These are phyloP conservation scores for Pigoraptor vietnamica DNA, from an alignment of 78 protist genomes.

Conservation along the genomic window DNA sequence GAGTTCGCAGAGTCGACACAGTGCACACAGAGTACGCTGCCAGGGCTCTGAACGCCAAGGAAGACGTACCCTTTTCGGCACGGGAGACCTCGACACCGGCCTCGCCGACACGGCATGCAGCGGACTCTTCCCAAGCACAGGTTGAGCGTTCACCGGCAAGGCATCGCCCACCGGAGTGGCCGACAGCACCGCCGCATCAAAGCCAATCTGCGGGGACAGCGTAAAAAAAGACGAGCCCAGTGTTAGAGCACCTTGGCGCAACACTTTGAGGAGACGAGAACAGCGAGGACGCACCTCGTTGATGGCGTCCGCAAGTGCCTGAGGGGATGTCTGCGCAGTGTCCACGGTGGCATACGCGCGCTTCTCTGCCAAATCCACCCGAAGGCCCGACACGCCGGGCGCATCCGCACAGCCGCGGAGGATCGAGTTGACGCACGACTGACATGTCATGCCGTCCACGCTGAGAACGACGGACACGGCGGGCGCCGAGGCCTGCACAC, in stretches of 20 bases:
- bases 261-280: background rate
- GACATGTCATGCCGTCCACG: slow-evolving; percentile 56
- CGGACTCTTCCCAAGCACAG: too few species aligned
- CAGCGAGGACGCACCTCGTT: background rate
- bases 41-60: too few species aligned
- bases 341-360: background rate
- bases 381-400: background rate
- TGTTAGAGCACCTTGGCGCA: background rate
- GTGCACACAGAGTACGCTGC: too few species aligned
- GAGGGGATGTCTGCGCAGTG: background rate
- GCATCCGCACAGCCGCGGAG: background rate
- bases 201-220: background rate
- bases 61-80: background rate
- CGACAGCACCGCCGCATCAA: background rate
- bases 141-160: too few species aligned
- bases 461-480: background rate
- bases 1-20: too few species aligned
- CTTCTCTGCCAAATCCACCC: background rate
- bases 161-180: too few species aligned
- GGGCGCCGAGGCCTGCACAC: background rate
- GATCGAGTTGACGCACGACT: slow-evolving; percentile 36
- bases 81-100: background rate
- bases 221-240: too few species aligned
- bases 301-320: background rate
- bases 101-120: too few species aligned